These are phyloP conservation scores for Petasospora fabianii DNA, from an alignment of 1,139 yeast genomes.

Conservation along the genomic window DNA sequence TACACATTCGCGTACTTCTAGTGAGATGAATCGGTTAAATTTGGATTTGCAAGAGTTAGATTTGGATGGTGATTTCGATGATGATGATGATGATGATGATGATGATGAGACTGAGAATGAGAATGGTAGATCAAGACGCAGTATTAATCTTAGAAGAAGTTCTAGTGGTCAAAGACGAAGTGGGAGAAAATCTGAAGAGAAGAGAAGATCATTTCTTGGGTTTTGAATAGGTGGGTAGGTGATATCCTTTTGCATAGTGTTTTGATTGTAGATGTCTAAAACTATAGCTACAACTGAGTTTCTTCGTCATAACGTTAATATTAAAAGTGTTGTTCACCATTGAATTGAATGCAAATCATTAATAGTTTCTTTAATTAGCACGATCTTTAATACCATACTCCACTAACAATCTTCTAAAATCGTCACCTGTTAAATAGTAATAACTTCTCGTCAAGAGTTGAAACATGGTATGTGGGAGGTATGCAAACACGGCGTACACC, in stretches of 20 bases:
- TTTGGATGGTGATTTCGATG: constrained; percentile 14
- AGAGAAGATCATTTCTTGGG: constrained; percentile 21
- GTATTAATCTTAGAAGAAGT: constrained; percentile 16
- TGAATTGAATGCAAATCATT: too few species aligned
- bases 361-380: too few species aligned
- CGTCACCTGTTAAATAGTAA: constrained; percentile 30
- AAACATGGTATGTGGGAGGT: constrained; percentile 25
- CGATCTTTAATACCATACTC: constrained; percentile 14
- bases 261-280: too few species aligned
- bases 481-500: constrained; percentile 28
- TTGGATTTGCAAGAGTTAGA: constrained; percentile 24
- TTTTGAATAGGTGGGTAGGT: too few species aligned
- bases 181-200: constrained; percentile 7
- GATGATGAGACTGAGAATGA: constrained; percentile 8
- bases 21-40: constrained; percentile 20
- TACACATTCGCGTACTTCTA: constrained; percentile 10
- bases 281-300: too few species aligned
- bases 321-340: too few species aligned
- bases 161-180: constrained; percentile 6
- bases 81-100: constrained; percentile 10
- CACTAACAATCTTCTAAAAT: constrained; percentile 20
- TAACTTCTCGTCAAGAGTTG: constrained; percentile 26
- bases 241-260: too few species aligned
- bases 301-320: too few species aligned
- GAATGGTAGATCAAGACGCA: constrained; percentile 13